These are phyloP conservation scores for Penicillium angulare DNA, from an alignment of 495 filamentous ascomycete species.

Conservation along the genomic window DNA sequence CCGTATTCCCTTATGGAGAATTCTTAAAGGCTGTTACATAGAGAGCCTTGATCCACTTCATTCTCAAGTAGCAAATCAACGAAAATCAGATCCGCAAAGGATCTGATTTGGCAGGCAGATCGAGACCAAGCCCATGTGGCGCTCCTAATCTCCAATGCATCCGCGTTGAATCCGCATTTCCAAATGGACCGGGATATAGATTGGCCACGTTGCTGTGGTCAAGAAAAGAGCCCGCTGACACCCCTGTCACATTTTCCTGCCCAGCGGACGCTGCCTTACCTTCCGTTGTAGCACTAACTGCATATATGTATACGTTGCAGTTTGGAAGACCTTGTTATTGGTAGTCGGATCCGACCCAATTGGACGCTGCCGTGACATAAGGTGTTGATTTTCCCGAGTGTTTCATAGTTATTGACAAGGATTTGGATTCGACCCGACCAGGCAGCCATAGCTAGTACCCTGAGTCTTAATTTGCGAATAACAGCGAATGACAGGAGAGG, in stretches of 20 bases:
- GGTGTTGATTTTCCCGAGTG: neutral
- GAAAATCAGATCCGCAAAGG: neutral
- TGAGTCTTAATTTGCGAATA: slow-evolving; percentile 7
- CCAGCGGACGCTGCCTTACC: too few species aligned
- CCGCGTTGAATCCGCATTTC: neutral
- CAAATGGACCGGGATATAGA: neutral
- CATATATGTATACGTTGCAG: neutral
- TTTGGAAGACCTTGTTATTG: neutral
- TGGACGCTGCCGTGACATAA: neutral
- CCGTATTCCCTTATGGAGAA: too few species aligned
- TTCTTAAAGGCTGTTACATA: too few species aligned
- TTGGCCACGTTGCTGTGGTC: neutral
- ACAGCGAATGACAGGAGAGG: neutral
- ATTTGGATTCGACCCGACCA: too few species aligned
- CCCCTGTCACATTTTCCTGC: neutral
- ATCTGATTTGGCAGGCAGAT: neutral
- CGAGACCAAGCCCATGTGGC: slow-evolving; percentile 6
- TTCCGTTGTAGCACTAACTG: too few species aligned
- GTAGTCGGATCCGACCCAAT: neutral
- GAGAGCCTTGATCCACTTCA: too few species aligned
- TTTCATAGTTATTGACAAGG: too few species aligned
- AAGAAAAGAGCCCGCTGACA: neutral
- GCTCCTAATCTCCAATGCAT: slow-evolving; percentile 6
- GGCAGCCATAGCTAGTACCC: neutral
- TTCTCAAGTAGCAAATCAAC: too few species aligned